Base-by-base conservation (phyloP, 2,329 filamentous ascomycete species). In the Cercospora zeae-maydis region DNA sequence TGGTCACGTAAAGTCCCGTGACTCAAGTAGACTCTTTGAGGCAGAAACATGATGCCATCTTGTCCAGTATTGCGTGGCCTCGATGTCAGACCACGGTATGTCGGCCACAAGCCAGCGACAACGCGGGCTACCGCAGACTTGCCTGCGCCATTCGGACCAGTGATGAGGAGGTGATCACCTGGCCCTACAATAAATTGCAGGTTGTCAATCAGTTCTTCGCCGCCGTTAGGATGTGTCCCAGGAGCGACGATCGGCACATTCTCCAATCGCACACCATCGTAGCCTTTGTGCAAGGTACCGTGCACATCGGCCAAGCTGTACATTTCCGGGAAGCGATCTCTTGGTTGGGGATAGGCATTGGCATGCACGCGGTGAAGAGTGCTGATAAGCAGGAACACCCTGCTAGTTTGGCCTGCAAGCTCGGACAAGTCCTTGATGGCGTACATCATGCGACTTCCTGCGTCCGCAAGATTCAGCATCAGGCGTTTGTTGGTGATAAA, bases 401-500 rank as follows among this genome's bases (percentile, higher is more conserved):
- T 88, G 63, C 92, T 96, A 0, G 95, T 99, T 79, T 98, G 96
- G 21, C 95, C 95, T 4, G 95, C 95, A 34, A 99, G 82, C 75
- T 99, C 95, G 1, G 93, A 93, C 36, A 99, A 85, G 73, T 99
- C 96, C 78, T 99, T 99, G 81, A 99, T 96, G 66, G 91, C 95
- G 81, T 99, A 99, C 95, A 99, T 99, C 92, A 99, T 97, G 52
- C 95, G 86, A 27, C 93, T 93, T 63, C 95, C 95, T 1, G 95
- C 95, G 77, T 99, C 95, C 9, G 95, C 95, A 37, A 99, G 84
- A 14, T 93, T 98, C 33, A 99, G 84, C 95, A 99, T 98, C 39
- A 99, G 87, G 4, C 95, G 88, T 78, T 99, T 98, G 80, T 99
- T 99, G 11, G 95, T 99, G 78, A 99, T 97, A 78, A 99, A 99